Evolutionary conservation across 2,329 filamentous ascomycete species (phyloP).

Genomic region (Neofusicoccum umdonicola): DNA sequence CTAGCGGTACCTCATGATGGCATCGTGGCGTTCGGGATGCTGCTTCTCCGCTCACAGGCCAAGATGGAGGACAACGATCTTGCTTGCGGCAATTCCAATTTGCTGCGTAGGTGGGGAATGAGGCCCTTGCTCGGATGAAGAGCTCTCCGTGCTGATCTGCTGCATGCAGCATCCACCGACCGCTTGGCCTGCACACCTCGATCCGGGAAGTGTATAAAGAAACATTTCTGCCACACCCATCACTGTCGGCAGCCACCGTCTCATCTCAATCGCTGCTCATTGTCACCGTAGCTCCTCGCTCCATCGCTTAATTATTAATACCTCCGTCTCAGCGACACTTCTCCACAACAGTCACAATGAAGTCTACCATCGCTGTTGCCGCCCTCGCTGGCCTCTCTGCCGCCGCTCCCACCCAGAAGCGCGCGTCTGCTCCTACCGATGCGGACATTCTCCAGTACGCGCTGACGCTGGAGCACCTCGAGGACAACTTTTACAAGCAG

Average conservation of each 20-base stretch:
- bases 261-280: neutral
- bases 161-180: neutral
- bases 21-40: neutral
- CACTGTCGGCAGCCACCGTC: neutral
- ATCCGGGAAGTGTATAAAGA: neutral
- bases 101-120: neutral
- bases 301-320: neutral
- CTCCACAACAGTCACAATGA: constrained; percentile 2
- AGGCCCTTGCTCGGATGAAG: neutral
- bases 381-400: neutral
- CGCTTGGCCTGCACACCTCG: no score
- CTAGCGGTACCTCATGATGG: neutral
- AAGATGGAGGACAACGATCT: neutral
- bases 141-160: neutral
- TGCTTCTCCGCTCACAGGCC: neutral
- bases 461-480: constrained; percentile 48
- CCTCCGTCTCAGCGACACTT: neutral
- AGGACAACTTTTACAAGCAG: constrained; percentile 62
- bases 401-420: constrained; percentile 13
- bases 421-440: constrained; percentile 5
- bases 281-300: neutral
- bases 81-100: neutral
- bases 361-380: neutral
- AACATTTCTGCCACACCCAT: neutral
- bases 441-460: constrained; percentile 43